Base-by-base conservation (phyloP, 1,284 basidiomycete species). In the Bjerkandera adusta region DNA sequence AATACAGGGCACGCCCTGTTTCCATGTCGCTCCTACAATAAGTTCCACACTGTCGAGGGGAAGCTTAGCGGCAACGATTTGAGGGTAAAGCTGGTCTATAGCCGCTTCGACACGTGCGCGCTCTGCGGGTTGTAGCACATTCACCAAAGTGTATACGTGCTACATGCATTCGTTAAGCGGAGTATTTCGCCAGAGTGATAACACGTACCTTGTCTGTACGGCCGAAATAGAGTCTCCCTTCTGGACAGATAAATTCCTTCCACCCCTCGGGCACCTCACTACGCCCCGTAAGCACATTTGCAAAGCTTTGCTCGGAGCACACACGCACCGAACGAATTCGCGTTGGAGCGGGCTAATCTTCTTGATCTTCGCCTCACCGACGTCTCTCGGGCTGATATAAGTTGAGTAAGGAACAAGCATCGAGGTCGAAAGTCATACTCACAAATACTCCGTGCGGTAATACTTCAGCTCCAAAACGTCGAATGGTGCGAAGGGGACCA, bases 201-300 rank as follows among this genome's bases (percentile, higher is more conserved):
- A 15, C 11, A 38, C 48, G 7, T 26, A 42, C 43, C 24, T 26
- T 35, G 11, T 12, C 25, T 6, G 15, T 16, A 36, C 45, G 22
- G 21, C 26, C 16, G 29, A 44, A 49, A 24, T 49, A 49, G 2
- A 37, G 26, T 8, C 39, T 43, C 13, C 47, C 47, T 22, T 49
- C 47, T 8, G 47, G 47, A 18, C 41, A 44, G 18, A 24, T 29
- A 20, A 29, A 35, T 7, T 27, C 7, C 18, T 4, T n/a, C 47
- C 47, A 49, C 4, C 32, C 21, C 3, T 6, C 11, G 12, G 41
- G 29, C 15, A 25, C 10, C 5, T n/a, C n/a, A n/a, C n/a, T n/a
- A n/a, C n/a, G n/a, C n/a, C n/a, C n/a, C n/a, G n/a, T n/a, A n/a
- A n/a, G n/a, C n/a, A n/a, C n/a, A n/a, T n/a, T n/a, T n/a, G n/a